Base-by-base conservation (phyloP, 176 grass and related monocot genomes). In the Carex cristatella region DNA sequence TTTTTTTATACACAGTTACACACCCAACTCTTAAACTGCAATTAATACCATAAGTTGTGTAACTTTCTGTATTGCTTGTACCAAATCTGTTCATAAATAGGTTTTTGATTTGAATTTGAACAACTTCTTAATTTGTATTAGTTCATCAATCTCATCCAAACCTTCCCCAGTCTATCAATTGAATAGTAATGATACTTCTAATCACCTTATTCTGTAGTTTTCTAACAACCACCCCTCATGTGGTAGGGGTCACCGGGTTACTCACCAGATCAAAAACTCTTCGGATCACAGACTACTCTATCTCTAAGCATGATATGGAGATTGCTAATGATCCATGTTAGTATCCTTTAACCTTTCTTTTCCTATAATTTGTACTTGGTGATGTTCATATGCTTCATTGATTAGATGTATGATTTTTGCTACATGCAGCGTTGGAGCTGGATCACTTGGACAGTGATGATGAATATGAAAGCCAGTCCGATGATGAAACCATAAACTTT, bases 401-500 rank as follows among this genome's bases (percentile, higher is more conserved):
- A 70, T 79, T 88, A n/a, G 27, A 69, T 66, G 9, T 48, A 14
- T 19, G 40, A 38, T 69, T 83, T 40, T 40, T 38, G 31, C 67
- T 72, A 86, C 32, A 27, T 55, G 69, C 87, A 79, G 80, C 6
- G 4, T 30, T 84, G 44, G 72, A 51, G 85, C 37, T 92, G 88
- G 90, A 94, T 82, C 78, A 89, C 35, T 66, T 86, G 65, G 91
- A 95, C 53, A 87, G 49, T 16, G 96, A 92, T 67, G 87, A 82
- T 92, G 93, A 95, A 64, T 95, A 95, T 76, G 81, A 83, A 79
- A 91, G 70, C 84, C 88, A 87, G 77, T 88, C 61, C 48, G 90
- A 87, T 33, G 93, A 99, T 89, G 96, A 99, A 56, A 78, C 61
- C 67, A 93, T 95, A 91, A 89, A 88, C 46, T 83, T 32, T 89